Percentiles rank a stretch among this genome's conserved stretches.
Evolutionary conservation across 345 rosid genomes (phyloP).

Genomic region (Salix arbutifolia): DNA sequence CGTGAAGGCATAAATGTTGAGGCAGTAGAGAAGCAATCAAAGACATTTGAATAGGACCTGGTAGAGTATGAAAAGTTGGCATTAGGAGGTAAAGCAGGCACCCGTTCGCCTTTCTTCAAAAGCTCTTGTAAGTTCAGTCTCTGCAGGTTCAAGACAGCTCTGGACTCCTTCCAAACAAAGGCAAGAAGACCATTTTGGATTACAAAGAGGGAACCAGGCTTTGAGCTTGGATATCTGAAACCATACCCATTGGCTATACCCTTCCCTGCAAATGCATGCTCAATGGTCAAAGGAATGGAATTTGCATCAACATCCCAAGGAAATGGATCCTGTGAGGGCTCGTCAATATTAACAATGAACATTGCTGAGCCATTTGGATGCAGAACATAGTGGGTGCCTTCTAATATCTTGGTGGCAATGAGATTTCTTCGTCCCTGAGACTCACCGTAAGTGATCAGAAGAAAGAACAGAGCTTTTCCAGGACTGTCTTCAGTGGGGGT

Average conservation of each 20-base stretch:
- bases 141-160: slow-evolving; percentile 64
- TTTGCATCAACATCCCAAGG: slow-evolving; percentile 66
- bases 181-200: slow-evolving; percentile 63
- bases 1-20: slow-evolving; percentile 39
- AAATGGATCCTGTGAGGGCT: slow-evolving; percentile 60
- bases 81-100: slow-evolving; percentile 59
- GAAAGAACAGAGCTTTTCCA: slow-evolving; percentile 69
- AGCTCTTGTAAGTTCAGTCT: slow-evolving; percentile 63
- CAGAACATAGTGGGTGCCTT: slow-evolving; percentile 79
- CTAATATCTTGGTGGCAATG: slow-evolving; percentile 79
- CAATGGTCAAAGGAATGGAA: slow-evolving; percentile 39
- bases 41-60: slow-evolving; percentile 76
- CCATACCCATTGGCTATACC: slow-evolving; percentile 91
- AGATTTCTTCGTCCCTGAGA: slow-evolving; percentile 47
- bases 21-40: slow-evolving; percentile 49
- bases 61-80: slow-evolving; percentile 71
- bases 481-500: slow-evolving; percentile 64
- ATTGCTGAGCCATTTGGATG: slow-evolving; percentile 91
- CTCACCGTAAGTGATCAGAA: slow-evolving; percentile 72
- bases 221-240: slow-evolving; percentile 82
- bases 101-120: slow-evolving; percentile 66
- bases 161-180: slow-evolving; percentile 81
- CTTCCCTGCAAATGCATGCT: slow-evolving; percentile 60
- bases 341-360: slow-evolving; percentile 67
- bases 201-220: slow-evolving; percentile 74